A percentile compares a stretch with the other conserved stretches of the same genome.
Evolutionary conservation across 345 rosid species (phyloP).

Genomic region (Leavenworthia alabamica): DNA sequence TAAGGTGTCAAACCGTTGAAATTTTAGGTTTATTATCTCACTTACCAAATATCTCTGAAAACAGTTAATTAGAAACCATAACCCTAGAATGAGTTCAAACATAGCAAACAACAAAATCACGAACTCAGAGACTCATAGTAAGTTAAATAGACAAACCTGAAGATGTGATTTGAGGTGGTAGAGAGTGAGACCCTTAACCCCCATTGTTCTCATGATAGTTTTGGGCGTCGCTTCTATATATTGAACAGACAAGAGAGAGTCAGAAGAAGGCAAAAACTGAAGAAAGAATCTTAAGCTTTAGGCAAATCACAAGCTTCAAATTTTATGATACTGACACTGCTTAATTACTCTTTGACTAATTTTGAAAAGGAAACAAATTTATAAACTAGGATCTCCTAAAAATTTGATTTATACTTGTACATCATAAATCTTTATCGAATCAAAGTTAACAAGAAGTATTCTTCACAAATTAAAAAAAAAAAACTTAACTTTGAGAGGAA

Average conservation of each 20-base stretch:
- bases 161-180: conserved; percentile 93
- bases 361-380: conserved; percentile 1
- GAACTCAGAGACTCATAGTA: not conserved
- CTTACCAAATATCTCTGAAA: not conserved
- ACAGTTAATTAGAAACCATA: not conserved
- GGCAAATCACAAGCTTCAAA: not conserved
- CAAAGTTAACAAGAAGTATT: not conserved
- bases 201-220: conserved; percentile 89
- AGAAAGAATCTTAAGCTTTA: not conserved
- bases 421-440: not conserved
- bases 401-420: not conserved
- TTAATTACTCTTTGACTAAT: not conserved
- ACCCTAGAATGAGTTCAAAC: not conserved
- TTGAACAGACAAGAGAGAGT: not conserved
- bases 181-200: conserved; percentile 88
- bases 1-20: not conserved
- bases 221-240: conserved; percentile 87
- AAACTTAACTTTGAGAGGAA: not conserved
- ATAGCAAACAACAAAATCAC: not conserved
- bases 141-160: conserved; percentile 44
- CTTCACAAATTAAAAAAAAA: not conserved
- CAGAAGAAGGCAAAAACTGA: not conserved
- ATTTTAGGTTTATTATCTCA: not conserved
- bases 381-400: not conserved
- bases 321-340: conserved; percentile 2